Base-by-base conservation (phyloP, 2,329 filamentous ascomycete genomes). In the Neurospora crassa region DNA sequence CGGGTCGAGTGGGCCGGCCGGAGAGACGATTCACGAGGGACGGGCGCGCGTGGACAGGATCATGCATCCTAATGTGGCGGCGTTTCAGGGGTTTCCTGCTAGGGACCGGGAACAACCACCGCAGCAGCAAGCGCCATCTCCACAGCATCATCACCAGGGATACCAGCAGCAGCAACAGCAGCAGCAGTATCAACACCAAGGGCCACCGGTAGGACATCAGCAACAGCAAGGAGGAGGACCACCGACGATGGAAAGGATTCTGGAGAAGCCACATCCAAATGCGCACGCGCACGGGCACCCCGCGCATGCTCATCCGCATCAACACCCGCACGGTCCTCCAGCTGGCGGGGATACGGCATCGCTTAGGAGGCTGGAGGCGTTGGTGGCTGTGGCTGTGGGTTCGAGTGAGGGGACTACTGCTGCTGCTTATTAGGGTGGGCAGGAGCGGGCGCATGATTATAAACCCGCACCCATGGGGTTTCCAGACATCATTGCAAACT, bases 331-430 rank as follows among this genome's bases (percentile, higher is more conserved):
- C 53, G 53, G 53, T 1, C 53, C 53, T 37, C 53, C 78, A 1
- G 79, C 80, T 67, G 78, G 70, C 10, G 69, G 79, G 5, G 79
- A 79, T 73, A 68, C 81, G 71, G 75, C 82, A 53, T 84, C 87
- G 59, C 85, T 89, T 84, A 81, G 84, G 68, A 82, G 87, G 47
- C 79, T 91, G 5, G 86, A 90, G 73, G 87, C 88, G 34, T 83
- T 91, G 10, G 88, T 90, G n/a, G 88, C 88, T 5, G 88, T 90
- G 59, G 88, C 89, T 5, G 90, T 63, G 16, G 53, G 53, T 63
- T 63, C 88, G 2, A 86, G 85, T 73, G 87, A 89, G 77, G 84
- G 80, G 20, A 75, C 76, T 2, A 77, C 74, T 16, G 75, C 75
- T 5, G 75, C 76, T n/a, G 75, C 75, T 2, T 76, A 75, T 68